Evolutionary conservation across 23 red algal species (phyloP).

Genomic region (Gracilaria caudata): DNA sequence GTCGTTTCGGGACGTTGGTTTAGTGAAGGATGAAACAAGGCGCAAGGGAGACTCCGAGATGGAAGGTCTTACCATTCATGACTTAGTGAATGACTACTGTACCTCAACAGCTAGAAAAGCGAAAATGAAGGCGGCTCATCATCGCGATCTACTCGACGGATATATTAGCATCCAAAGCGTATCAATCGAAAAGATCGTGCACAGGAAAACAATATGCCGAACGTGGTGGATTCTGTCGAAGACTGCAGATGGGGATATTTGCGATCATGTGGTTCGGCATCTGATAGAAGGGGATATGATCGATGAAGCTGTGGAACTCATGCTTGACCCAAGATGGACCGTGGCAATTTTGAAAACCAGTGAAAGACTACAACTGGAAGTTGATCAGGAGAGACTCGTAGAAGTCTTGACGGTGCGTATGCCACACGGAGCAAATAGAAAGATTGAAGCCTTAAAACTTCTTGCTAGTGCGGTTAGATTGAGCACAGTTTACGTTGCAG

Average conservation of each 20-base stretch:
- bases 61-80: not conserved
- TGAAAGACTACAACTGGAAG: not conserved
- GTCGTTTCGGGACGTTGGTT: not conserved
- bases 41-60: not conserved
- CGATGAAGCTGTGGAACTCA: not conserved
- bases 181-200: not conserved
- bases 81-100: not conserved
- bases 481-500: not conserved
- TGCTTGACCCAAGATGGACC: slow-evolving; percentile 8
- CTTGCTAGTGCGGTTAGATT: not conserved
- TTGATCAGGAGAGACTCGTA: not conserved
- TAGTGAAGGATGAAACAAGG: slow-evolving; percentile 3
- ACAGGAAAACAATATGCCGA: not conserved
- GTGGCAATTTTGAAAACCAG: not conserved
- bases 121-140: not conserved
- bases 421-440: not conserved
- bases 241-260: not conserved
- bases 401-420: not conserved
- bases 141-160: not conserved
- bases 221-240: not conserved
- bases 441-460: slow-evolving; percentile 2
- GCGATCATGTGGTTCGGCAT: not conserved
- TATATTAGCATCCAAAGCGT: not conserved
- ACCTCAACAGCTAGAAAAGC: not conserved
- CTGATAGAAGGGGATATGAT: not conserved